Base-by-base conservation (phyloP, 2,329 filamentous ascomycete genomes). In the Myrmaecium sp. region DNA sequence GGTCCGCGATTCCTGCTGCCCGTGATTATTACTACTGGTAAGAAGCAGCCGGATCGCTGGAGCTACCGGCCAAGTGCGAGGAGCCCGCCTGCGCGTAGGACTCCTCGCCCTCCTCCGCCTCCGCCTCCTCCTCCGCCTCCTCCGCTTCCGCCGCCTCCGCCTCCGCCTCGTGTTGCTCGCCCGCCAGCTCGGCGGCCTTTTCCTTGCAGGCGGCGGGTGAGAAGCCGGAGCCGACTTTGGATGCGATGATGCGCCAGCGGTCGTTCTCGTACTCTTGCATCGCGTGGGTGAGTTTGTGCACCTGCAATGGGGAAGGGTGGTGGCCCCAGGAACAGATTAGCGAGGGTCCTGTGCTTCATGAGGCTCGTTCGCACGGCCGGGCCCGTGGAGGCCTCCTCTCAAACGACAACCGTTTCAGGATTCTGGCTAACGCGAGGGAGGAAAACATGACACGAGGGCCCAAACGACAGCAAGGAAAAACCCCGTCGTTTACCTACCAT, bases 161-260 rank as follows among this genome's bases (percentile, higher is more conserved):
- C n/a, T n/a, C n/a, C n/a, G n/a, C n/a, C n/a, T n/a, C n/a, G n/a
- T n/a, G n/a, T n/a, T n/a, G n/a, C 18, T 20, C 21, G 21, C 29
- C 32, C 11, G 24, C 16, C 16, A 84, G 52, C 52, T 81, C 68
- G 32, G 66, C 57, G 17, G 74, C 75, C 42, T 82, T 76, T 44
- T 92, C 82, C 50, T 77, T 76, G 55, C 84, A 94, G 23, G 83
- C 81, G 18, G 72, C 69, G 21, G 84, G 80, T 19, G 82, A 89
- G 47, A 92, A 91, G 24, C 84, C 83, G 26, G 74, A 79, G 33
- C 84, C 84, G 41, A 94, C 77, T 55, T 92, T 93, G 44, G 79
- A 78, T 32, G 84, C 77, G 35, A 93, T 74, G 44, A 91, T 81
- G 39, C 82, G 76, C 84, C 84, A 94, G 48, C 82, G 82, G 51